These are phyloP conservation scores for Fabrea salina DNA, from an alignment of 169 alveolate genomes.

Conservation along the genomic window DNA sequence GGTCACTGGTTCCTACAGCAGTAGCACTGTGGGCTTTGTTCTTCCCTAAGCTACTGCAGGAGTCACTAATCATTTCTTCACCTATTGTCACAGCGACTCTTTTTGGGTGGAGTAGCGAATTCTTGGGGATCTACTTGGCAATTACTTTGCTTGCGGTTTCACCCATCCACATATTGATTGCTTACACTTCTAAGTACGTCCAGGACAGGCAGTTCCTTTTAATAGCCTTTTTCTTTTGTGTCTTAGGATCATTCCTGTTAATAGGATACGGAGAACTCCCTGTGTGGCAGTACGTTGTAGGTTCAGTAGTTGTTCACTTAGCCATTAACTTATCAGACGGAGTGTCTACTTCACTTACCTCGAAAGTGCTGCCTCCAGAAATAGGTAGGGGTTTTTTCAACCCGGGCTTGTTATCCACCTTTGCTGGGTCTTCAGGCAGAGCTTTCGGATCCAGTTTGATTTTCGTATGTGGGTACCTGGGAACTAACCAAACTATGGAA, in stretches of 20 bases:
- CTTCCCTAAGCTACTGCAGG: slow-evolving; percentile 34
- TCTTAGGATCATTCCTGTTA: background rate
- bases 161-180: slow-evolving; percentile 26
- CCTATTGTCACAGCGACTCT: slow-evolving; percentile 41
- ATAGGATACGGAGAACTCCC: background rate
- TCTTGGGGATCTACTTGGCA: slow-evolving; percentile 31
- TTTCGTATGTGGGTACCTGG: no score
- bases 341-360: slow-evolving; percentile 37
- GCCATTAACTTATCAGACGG: slow-evolving; percentile 31
- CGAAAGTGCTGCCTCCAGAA: slow-evolving; percentile 40
- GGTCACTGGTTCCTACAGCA: background rate
- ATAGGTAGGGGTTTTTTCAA: slow-evolving; percentile 33
- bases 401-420: slow-evolving; percentile 39
- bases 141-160: background rate
- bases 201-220: slow-evolving; percentile 14
- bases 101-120: slow-evolving; percentile 29
- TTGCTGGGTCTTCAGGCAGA: slow-evolving; percentile 18
- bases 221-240: background rate
- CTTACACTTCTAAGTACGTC: background rate
- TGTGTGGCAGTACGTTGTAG: slow-evolving; percentile 22
- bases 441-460: no score
- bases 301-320: background rate
- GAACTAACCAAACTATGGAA: no score
- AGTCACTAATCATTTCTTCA: slow-evolving; percentile 34
- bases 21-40: background rate